Base-by-base conservation (phyloP, 768 basidiomycete genomes). In the Agaricus blazei region DNA sequence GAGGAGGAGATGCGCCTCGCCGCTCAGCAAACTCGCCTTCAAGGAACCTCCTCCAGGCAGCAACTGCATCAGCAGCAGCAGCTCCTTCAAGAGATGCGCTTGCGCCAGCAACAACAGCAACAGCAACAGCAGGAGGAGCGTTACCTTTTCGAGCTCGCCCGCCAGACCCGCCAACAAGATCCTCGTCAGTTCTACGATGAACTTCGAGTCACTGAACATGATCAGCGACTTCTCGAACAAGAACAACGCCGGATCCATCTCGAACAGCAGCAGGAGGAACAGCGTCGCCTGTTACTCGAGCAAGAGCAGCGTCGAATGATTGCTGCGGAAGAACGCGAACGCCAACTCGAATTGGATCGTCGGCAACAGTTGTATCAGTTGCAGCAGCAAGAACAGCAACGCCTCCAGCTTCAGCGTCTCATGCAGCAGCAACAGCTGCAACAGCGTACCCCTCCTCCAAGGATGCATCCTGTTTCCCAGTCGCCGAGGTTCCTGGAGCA, bases 401-500 rank as follows among this genome's bases (percentile, higher is more conserved):
- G 74, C 43, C 68, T 74, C 24, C 69, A 77, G 41, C 67, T 74
- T 52, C 81, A 81, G 45, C 78, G 79, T 45, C 79, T 80, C 43
- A 78, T 83, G 57, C 80, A 80, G 54, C 67, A 74, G 47, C 74
- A 75, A 48, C 71, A 71, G 34, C 75, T 76, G 51, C 76, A 75
- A 58, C 77, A 76, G 55, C 75, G 74, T 27, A 85, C 86, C 0
- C 85, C 89, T 1, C 85, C 88, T 28, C 87, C 88, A 28, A 80
- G 87, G 40, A 83, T 89, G 83, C 79, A 82, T 28, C 83, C 87
- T 4, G 79, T 81, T 23, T 83, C 86, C 3, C 88, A 88, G 61
- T 89, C 88, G 2, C 88, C 87, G n/a, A 81, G 87, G 19, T 88
- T 90, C 67, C 79, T 86, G 55, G 87, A 88, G 56, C 84, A 87